phyloP scores from a whole-genome alignment of 2,329 filamentous ascomycete genomes.

The Penicillium thymicola region DNA sequence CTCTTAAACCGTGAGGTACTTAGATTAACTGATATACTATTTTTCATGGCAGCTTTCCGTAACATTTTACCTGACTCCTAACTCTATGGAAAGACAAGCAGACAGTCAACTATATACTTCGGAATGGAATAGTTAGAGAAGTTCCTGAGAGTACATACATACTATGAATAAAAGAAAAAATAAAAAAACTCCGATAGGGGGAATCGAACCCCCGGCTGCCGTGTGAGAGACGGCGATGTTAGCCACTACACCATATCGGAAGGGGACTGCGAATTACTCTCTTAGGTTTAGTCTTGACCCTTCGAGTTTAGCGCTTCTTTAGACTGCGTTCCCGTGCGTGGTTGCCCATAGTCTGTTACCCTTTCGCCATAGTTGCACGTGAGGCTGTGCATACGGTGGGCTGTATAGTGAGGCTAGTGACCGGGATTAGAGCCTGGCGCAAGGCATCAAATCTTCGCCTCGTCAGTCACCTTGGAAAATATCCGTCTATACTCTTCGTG shows the following conservation, averaged over 20 bases:
- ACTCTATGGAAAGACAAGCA: neutral
- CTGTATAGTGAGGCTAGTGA: too few relatives aligned
- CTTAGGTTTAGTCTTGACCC: too few relatives aligned
- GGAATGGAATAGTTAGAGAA: neutral
- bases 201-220: constrained; percentile 31
- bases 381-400: too few relatives aligned
- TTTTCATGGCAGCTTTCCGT: neutral
- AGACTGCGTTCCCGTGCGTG: too few relatives aligned
- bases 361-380: too few relatives aligned
- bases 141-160: neutral
- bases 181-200: constrained; percentile 26
- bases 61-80: neutral
- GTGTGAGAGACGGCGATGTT: constrained; percentile 32
- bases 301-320: too few relatives aligned
- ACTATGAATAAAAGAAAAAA: neutral
- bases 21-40: neutral
- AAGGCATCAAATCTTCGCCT: too few relatives aligned
- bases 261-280: too few relatives aligned
- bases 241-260: constrained; percentile 31
- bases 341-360: too few relatives aligned
- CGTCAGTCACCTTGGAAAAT: too few relatives aligned
- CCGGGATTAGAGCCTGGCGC: too few relatives aligned
- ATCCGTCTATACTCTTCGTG: too few relatives aligned
- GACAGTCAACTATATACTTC: neutral
- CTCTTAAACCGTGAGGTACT: neutral